phyloP scores from a whole-genome alignment of 176 grass and related monocot genomes.

The Eragrostis nindensis region DNA sequence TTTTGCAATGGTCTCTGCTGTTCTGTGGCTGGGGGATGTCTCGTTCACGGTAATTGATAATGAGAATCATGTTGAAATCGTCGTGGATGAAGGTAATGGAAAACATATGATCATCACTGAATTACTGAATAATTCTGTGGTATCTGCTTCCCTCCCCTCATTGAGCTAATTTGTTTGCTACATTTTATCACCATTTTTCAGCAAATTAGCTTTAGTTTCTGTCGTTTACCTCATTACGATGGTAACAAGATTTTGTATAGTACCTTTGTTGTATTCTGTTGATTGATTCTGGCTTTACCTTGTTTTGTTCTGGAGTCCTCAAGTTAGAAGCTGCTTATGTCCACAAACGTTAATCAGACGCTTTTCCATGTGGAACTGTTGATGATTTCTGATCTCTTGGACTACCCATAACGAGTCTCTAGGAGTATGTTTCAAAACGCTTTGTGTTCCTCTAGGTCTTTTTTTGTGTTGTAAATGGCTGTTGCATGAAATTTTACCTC shows the following conservation, averaged over 20 bases:
- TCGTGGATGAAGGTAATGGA: constrained; percentile 86
- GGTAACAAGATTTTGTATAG: neutral
- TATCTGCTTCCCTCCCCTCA: neutral
- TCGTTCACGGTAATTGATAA: constrained; percentile 92
- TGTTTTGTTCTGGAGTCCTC: neutral
- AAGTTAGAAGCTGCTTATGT: constrained; percentile 7
- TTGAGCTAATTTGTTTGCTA: constrained; percentile 12
- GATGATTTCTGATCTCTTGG: neutral
- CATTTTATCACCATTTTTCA: constrained; percentile 6
- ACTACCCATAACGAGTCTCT: neutral
- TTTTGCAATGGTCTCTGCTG: constrained; percentile 82
- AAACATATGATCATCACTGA: constrained; percentile 2
- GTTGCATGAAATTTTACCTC: neutral
- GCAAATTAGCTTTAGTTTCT: constrained; percentile 2
- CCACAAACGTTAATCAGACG: neutral
- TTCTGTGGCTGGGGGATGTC: constrained; percentile 93
- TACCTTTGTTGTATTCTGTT: neutral
- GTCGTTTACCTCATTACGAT: neutral
- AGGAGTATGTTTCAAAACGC: neutral
- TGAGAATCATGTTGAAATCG: constrained; percentile 94
- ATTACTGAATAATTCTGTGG: constrained; percentile 16
- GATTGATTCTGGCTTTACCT: constrained; percentile 1
- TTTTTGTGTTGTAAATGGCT: neutral
- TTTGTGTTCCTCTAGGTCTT: neutral
- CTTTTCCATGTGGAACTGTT: neutral